Percentiles rank a stretch among this genome's conserved stretches.
These are phyloP conservation scores for Tubosaeta sp. DNA, from an alignment of 768 basidiomycete genomes.

Conservation along the genomic window DNA sequence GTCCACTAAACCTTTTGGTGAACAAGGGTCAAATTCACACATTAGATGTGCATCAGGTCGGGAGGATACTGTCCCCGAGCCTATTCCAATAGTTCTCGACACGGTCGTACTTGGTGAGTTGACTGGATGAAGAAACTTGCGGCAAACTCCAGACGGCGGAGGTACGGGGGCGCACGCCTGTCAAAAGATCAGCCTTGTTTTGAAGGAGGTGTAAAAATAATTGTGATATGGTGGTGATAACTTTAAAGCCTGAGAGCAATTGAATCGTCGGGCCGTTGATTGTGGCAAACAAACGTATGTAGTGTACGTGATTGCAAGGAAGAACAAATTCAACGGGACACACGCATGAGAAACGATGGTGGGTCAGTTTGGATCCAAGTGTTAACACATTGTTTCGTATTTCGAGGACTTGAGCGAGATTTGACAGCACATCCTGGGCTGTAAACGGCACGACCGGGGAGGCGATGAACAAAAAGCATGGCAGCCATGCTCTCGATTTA, in stretches of 20 bases:
- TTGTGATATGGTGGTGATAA: conserved; percentile 11
- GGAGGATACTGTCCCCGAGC: conserved; percentile 4
- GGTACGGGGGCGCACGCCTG: conserved; percentile 22
- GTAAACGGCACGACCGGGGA: conserved; percentile 7
- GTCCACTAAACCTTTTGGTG: background rate
- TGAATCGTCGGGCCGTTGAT: conserved; percentile 9
- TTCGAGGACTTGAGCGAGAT: conserved; percentile 5
- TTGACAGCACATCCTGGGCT: conserved; percentile 9
- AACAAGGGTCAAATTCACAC: background rate
- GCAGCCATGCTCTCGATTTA: conserved; percentile 7
- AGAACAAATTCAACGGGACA: conserved; percentile 8
- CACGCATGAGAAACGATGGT: conserved; percentile 23
- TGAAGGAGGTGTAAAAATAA: conserved; percentile 8
- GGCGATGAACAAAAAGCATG: conserved; percentile 18
- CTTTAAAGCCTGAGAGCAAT: conserved; percentile 26
- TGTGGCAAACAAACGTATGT: conserved; percentile 6
- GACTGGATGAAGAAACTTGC: conserved; percentile 4
- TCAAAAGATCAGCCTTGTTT: conserved; percentile 13
- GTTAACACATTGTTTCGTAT: conserved; percentile 8
- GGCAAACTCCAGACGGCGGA: conserved; percentile 15
- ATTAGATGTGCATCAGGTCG: conserved; percentile 2
- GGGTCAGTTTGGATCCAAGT: background rate
- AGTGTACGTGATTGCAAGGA: conserved; percentile 28
- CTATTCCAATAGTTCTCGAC: conserved; percentile 13
- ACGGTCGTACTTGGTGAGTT: conserved; percentile 3